Percentiles rank a stretch among this genome's conserved stretches.
Evolutionary conservation across 768 basidiomycete genomes (phyloP).

Genomic region (Macrolepiota fuliginosa): DNA sequence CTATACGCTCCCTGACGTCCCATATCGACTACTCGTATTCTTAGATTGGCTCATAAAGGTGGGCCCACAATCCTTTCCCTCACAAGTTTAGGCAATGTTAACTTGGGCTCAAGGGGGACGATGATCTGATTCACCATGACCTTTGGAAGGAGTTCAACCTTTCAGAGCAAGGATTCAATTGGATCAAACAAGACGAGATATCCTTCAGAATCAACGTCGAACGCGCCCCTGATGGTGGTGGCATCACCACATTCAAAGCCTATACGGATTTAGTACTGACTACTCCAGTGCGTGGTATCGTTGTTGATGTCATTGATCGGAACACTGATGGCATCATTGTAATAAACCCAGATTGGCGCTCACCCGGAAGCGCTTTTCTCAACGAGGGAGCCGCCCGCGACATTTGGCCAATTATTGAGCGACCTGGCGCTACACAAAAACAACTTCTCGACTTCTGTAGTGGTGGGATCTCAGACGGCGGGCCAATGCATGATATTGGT

Average conservation of each 20-base stretch:
- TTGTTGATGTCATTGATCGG: too few species aligned
- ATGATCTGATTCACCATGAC: background rate
- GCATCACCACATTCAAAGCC: background rate
- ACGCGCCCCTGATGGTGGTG: background rate
- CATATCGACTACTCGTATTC: background rate
- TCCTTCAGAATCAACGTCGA: background rate
- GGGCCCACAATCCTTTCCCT: background rate
- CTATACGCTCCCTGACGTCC: background rate
- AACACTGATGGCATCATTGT: background rate
- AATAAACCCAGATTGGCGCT: background rate
- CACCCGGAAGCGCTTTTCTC: background rate
- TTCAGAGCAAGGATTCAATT: background rate
- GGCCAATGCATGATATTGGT: background rate
- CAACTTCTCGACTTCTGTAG: background rate
- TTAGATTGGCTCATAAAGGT: background rate
- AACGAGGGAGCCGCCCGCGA: background rate
- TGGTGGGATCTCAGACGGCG: background rate
- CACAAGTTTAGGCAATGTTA: too few species aligned
- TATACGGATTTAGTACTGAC: background rate
- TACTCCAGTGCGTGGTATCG: background rate
- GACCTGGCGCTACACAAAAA: background rate
- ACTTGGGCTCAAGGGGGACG: background rate
- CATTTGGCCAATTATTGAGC: background rate
- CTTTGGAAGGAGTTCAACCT: background rate
- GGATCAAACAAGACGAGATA: background rate